Conservation (phyloP, 2,329 filamentous ascomycete genomes). For the Aureobasidium sp. region DNA sequence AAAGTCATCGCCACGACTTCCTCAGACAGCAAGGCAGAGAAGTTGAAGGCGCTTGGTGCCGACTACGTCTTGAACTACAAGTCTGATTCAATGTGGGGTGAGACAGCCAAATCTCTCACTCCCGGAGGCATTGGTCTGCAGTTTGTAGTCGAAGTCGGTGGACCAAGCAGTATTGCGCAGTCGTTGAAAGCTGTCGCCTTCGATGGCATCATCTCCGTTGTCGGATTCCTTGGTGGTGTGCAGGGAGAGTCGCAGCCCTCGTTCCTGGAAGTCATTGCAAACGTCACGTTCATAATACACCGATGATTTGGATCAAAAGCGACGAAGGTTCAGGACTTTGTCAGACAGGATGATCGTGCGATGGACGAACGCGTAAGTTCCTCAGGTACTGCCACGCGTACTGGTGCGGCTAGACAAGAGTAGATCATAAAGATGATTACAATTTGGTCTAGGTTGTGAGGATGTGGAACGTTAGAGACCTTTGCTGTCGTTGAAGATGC, state of each 20-base stretch:
- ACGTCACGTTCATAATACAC: too few species aligned
- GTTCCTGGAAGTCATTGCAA: conserved; percentile 47
- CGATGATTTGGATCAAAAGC: too few species aligned
- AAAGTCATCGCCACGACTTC: conserved; percentile 54
- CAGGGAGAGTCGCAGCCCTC: conserved; percentile 41
- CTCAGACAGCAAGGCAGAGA: conserved; percentile 42
- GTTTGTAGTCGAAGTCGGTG: conserved; percentile 59
- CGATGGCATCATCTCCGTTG: conserved; percentile 51
- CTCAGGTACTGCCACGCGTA: too few species aligned
- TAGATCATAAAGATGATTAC: too few species aligned
- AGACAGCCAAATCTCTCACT: conserved; percentile 45
- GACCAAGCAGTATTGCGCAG: conserved; percentile 53
- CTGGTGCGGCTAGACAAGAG: too few species aligned
- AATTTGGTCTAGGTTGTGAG: too few species aligned
- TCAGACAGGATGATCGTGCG: too few species aligned
- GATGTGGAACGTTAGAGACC: too few species aligned
- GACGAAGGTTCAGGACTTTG: too few species aligned
- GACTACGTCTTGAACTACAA: conserved; percentile 54
- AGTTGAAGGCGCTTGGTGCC: conserved; percentile 47
- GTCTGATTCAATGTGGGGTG: conserved; percentile 47
- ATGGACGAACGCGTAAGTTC: too few species aligned
- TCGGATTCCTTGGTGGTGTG: conserved; percentile 50
- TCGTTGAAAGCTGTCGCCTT: conserved; percentile 36
- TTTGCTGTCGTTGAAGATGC: too few species aligned
- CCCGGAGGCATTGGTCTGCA: conserved; percentile 50